Base-by-base conservation (phyloP, 2,329 filamentous ascomycete genomes). In the Leptoxyphium fumago region DNA sequence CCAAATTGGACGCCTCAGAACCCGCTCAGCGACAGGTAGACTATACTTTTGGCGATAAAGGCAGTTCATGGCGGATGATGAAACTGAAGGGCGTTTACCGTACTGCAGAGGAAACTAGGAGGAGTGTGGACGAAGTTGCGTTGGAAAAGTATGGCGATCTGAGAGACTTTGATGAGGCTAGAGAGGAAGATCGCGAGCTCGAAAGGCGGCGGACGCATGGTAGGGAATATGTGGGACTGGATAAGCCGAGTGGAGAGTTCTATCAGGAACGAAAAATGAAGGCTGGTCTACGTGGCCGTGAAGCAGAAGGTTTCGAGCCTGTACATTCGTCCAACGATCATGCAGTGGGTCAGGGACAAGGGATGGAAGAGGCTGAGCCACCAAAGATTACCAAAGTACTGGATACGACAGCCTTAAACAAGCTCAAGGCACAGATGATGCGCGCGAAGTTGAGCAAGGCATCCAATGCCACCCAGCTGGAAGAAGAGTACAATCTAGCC, bases 51-150 rank as follows among this genome's bases (percentile, higher is more conserved):
- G 91, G 93, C 14, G 91, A 98, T 60, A 67, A 76, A 6, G 89
- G 91, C 0, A 89, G 88, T 11, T 77, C 86, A 54, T 98, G 93
- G 91, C 80, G 93, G 41, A 94, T 98, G 88, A 94, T 82, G 5
- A 95, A 88, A 62, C 75, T 98, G 29, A 87, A 83, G 51, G 82
- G 79, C 10, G 84, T 94, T 2, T 94, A 94, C 61, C 75, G 77
- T 21, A 74, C 80, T 43, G 85, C 87, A 0, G 73, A 93, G 52
- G 80, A 91, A 54, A 79, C 70, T 1, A 80, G 79, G 0, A 73
- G 73, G n/a, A 55, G 75, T 0, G 71, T 93, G 0, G 89, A 96
- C 6, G 84, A 94, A 1, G 70, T 96, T 41, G 91, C 88, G 0
- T 55, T 83, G 32, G 83, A 94, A 53, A 74, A 85, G 10, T 95